Conservation (phyloP, 345 rosid species). For the Brassica napus region Da-Ae NC_063435.1:2561501-2562000, state of each 20-base stretch:
- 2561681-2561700: background rate
- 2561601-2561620: background rate
- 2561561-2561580: background rate
- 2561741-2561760: background rate
- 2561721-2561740: background rate
- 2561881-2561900: no score
- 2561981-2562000: background rate
- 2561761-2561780: no score
- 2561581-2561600: background rate
- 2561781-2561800: no score
- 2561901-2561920: no score
- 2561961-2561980: background rate
- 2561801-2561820: no score
- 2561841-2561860: no score
- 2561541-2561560: background rate
- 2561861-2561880: no score
- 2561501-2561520: background rate
- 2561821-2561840: no score
- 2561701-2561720: background rate
- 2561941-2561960: no score
- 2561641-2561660: background rate
- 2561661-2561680: background rate
- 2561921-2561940: no score
- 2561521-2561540: background rate
- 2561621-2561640: background rate